A percentile compares a stretch with the other conserved stretches of the same genome.
Evolutionary conservation across 2,329 filamentous ascomycete species (phyloP).

Genomic region (Alternaria sp.): DNA sequence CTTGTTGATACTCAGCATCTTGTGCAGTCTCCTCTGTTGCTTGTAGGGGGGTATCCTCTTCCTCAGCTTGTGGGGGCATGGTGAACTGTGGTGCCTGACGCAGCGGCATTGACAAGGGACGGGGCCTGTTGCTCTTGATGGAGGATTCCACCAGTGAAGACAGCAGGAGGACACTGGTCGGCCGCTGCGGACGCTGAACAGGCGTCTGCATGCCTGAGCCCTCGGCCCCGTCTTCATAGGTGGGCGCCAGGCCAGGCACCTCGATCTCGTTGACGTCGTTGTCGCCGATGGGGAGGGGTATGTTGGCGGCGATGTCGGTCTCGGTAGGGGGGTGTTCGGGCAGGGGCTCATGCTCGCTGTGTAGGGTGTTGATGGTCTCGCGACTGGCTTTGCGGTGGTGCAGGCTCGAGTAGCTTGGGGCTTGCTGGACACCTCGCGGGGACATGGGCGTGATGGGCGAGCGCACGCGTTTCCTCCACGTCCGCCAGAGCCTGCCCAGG

Average conservation of each 20-base stretch:
- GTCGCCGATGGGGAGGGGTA: slow-evolving; percentile 72
- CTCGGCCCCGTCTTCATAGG: slow-evolving; percentile 62
- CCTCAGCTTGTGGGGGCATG: slow-evolving; percentile 4
- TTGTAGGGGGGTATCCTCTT: neutral
- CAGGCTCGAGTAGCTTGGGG: slow-evolving; percentile 40
- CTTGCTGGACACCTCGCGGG: slow-evolving; percentile 32
- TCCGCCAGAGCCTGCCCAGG: slow-evolving; percentile 87
- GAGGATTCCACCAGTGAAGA: slow-evolving; percentile 27
- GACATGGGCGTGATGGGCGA: slow-evolving; percentile 36
- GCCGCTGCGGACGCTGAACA: slow-evolving; percentile 30
- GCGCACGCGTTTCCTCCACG: slow-evolving; percentile 88
- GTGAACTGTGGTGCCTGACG: slow-evolving; percentile 28
- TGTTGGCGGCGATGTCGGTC: slow-evolving; percentile 59
- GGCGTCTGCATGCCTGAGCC: slow-evolving; percentile 34
- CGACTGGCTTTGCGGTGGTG: slow-evolving; percentile 38
- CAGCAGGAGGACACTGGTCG: slow-evolving; percentile 40
- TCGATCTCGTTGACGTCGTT: slow-evolving; percentile 82
- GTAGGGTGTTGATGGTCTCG: slow-evolving; percentile 32
- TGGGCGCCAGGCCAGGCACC: slow-evolving; percentile 71
- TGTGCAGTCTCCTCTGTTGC: neutral
- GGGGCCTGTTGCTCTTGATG: slow-evolving; percentile 26
- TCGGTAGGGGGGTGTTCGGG: slow-evolving; percentile 54
- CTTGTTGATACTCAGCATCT: neutral
- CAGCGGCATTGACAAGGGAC: slow-evolving; percentile 42
- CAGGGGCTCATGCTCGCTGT: slow-evolving; percentile 30